Evolutionary conservation across 306 rosid species (phyloP).

Genomic region (Corylus americana): DNA sequence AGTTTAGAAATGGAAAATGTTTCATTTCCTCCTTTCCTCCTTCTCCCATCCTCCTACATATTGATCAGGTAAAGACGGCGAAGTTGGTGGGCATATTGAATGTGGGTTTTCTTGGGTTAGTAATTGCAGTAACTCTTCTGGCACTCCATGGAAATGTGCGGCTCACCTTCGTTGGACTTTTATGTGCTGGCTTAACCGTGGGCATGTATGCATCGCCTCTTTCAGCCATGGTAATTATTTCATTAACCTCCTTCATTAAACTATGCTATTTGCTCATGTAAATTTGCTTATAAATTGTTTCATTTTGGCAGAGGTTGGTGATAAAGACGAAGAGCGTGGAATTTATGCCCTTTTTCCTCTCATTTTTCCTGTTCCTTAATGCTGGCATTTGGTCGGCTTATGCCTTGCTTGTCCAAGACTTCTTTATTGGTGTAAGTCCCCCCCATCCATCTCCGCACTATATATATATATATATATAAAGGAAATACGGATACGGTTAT

Average conservation of each 20-base stretch:
- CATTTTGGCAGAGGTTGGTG: conserved; percentile 34
- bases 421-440: conserved; percentile 43
- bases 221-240: conserved; percentile 35
- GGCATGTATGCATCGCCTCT: conserved; percentile 57
- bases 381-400: conserved; percentile 50
- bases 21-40: no score
- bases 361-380: conserved; percentile 44
- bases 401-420: conserved; percentile 43
- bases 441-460: not conserved
- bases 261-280: no score
- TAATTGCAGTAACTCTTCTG: conserved; percentile 39
- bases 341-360: conserved; percentile 48
- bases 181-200: conserved; percentile 40
- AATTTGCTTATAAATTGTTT: no score
- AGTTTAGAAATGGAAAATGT: not conserved
- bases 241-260: no score
- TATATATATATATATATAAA: no score
- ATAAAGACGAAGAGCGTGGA: conserved; percentile 45
- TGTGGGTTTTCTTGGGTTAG: conserved; percentile 46
- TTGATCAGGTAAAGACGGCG: not conserved
- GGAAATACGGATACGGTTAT: no score
- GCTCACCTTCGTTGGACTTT: conserved; percentile 42
- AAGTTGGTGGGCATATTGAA: conserved; percentile 33
- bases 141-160: conserved; percentile 37
- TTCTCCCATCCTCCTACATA: no score